Evolutionary conservation across 495 filamentous ascomycete species (phyloP).

Genomic region (Pyrenula aspistea): DNA sequence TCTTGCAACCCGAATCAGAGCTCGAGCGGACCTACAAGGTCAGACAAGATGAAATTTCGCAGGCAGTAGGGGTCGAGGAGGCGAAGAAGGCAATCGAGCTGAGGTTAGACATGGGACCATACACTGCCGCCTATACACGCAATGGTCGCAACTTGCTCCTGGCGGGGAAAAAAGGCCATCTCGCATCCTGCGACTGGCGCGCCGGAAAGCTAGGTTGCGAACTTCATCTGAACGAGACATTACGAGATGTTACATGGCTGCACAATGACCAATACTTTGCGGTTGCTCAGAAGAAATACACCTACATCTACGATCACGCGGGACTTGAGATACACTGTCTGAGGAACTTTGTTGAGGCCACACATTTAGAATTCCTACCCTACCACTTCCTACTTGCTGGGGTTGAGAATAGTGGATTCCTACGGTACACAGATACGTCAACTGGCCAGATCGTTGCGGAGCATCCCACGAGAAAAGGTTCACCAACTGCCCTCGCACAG

Average conservation of each 20-base stretch:
- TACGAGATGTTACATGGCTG: conserved; percentile 81
- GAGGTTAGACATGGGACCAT: conserved; percentile 78
- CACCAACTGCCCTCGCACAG: conserved; percentile 72
- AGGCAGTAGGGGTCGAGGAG: conserved; percentile 63
- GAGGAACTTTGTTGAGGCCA: conserved; percentile 81
- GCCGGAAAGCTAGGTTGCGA: conserved; percentile 84
- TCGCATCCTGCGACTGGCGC: conserved; percentile 95
- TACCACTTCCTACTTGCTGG: conserved; percentile 93
- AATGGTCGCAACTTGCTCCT: conserved; percentile 79
- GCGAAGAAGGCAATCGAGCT: conserved; percentile 89
- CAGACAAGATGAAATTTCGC: conserved; percentile 72
- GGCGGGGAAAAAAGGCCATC: conserved; percentile 84
- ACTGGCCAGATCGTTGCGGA: conserved; percentile 80
- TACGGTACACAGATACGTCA: conserved; percentile 92
- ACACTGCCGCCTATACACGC: conserved; percentile 72
- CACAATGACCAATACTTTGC: conserved; percentile 96
- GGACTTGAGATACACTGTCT: conserved; percentile 90
- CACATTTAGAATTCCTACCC: conserved; percentile 87
- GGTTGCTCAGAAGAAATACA: conserved; percentile 94
- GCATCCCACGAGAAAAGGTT: conserved; percentile 67
- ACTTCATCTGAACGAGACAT: conserved; percentile 77
- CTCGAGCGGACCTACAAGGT: conserved; percentile 88
- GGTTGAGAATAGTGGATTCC: conserved; percentile 66
- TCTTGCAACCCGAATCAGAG: conserved; percentile 77
- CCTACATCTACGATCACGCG: conserved; percentile 83